Conservation (phyloP, 2,329 filamentous ascomycete genomes). For the Trichoderma brevicompactum region DNA sequence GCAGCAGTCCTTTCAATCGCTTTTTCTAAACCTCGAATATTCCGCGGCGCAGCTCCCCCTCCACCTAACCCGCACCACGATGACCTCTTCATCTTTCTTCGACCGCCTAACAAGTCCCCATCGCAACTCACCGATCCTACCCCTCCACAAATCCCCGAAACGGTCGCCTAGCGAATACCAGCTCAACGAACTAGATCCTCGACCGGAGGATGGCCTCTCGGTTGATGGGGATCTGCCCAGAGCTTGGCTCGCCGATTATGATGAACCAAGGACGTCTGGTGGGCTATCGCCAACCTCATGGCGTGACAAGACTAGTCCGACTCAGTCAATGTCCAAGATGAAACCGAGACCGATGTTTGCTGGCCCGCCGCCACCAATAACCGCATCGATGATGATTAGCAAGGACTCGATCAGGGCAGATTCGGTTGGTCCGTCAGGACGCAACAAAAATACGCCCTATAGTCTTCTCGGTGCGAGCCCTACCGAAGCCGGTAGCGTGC, state of each 20-base stretch:
- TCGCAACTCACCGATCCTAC: slow-evolving; percentile 36
- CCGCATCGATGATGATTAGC: slow-evolving; percentile 47
- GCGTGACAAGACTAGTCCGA: slow-evolving; percentile 37
- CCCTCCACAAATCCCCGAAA: slow-evolving; percentile 36
- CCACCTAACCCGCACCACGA: slow-evolving; percentile 22
- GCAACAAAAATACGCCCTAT: neutral
- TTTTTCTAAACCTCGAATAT: neutral
- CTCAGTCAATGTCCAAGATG: slow-evolving; percentile 41
- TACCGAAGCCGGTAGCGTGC: slow-evolving; percentile 39
- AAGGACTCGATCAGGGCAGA: slow-evolving; percentile 20
- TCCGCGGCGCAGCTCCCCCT: neutral
- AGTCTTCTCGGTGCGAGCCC: slow-evolving; percentile 26
- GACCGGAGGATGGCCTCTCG: slow-evolving; percentile 37
- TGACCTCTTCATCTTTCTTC: slow-evolving; percentile 39
- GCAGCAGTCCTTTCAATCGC: neutral
- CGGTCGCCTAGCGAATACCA: slow-evolving; percentile 43
- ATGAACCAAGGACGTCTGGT: slow-evolving; percentile 21
- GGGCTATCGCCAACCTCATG: slow-evolving; percentile 32
- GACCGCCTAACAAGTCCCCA: slow-evolving; percentile 37
- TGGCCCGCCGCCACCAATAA: slow-evolving; percentile 58
- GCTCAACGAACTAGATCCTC: slow-evolving; percentile 47
- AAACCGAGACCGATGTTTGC: slow-evolving; percentile 48
- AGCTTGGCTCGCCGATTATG: slow-evolving; percentile 33
- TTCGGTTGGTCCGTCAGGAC: slow-evolving; percentile 15
- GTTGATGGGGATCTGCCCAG: slow-evolving; percentile 34